Conservation (phyloP, 352 stramenopile genomes). For the Pythium brachiatum region DNA sequence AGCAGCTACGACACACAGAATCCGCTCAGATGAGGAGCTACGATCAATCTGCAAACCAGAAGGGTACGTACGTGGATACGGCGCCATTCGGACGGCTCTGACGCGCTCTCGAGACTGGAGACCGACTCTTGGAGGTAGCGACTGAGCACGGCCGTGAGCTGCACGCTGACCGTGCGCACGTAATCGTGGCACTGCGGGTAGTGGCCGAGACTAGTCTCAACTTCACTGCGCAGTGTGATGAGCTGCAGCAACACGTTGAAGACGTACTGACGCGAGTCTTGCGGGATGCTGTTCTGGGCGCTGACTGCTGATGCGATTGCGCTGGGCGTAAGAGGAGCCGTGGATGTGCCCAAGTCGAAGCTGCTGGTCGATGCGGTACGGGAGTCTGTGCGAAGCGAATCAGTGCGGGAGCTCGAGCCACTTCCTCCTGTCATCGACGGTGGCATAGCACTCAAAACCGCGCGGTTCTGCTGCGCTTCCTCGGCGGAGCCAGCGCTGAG, state of each 20-base stretch:
- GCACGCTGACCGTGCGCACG: constrained; percentile 46
- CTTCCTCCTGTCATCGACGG: constrained; percentile 16
- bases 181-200: constrained; percentile 56
- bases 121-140: constrained; percentile 43
- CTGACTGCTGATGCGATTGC: constrained; percentile 25
- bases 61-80: constrained; percentile 56
- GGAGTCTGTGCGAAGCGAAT: constrained; percentile 25
- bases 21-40: background rate
- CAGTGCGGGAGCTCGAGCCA: constrained; percentile 31
- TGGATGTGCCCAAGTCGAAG: constrained; percentile 22
- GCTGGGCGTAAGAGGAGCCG: constrained; percentile 17
- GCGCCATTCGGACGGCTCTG: constrained; percentile 40
- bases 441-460: constrained; percentile 1
- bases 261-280: constrained; percentile 71
- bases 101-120: constrained; percentile 24
- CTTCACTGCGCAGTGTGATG: constrained; percentile 67
- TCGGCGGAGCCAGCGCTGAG: constrained; percentile 45
- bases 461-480: constrained; percentile 37
- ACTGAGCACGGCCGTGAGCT: constrained; percentile 48
- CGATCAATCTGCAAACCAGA: background rate
- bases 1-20: constrained; percentile 39
- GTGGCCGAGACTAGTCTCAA: constrained; percentile 64
- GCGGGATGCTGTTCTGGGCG: constrained; percentile 28
- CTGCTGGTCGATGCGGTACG: constrained; percentile 26
- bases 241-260: constrained; percentile 79